Conservation (phyloP, 1,284 basidiomycete species). For the Ceratobasidium sp. region DNA sequence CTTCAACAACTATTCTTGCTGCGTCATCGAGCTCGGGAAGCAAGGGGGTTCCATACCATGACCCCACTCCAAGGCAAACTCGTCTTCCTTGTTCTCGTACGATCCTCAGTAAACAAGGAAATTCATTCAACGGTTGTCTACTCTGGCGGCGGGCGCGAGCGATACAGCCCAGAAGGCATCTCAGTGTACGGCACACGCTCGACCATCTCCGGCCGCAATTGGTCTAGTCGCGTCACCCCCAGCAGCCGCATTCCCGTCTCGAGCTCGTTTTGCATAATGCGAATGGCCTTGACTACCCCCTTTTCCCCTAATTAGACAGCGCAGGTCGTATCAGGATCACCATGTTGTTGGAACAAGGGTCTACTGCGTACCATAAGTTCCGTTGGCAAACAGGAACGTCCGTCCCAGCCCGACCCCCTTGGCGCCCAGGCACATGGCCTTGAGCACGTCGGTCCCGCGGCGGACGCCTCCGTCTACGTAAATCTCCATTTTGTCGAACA, state of each 20-base stretch:
- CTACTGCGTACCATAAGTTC: slow-evolving; percentile 55
- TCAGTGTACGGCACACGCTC: slow-evolving; percentile 36
- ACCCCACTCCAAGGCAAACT: too few relatives aligned
- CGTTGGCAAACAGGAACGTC: slow-evolving; percentile 63
- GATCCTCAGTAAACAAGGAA: slow-evolving; percentile 20
- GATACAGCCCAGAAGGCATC: slow-evolving; percentile 38
- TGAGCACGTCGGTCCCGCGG: slow-evolving; percentile 64
- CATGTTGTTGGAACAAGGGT: not conserved
- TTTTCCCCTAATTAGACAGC: slow-evolving; percentile 55
- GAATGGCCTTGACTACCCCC: slow-evolving; percentile 60
- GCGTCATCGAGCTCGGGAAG: too few relatives aligned
- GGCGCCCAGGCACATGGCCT: slow-evolving; percentile 65
- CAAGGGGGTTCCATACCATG: too few relatives aligned
- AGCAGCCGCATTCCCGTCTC: slow-evolving; percentile 62
- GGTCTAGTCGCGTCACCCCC: slow-evolving; percentile 58
- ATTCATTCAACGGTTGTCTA: slow-evolving; percentile 37
- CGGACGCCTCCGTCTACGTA: slow-evolving; percentile 66
- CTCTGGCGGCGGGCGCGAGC: slow-evolving; percentile 25
- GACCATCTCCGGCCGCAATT: slow-evolving; percentile 63
- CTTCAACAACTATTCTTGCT: too few relatives aligned
- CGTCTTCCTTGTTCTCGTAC: slow-evolving; percentile 13
- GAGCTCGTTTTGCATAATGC: slow-evolving; percentile 60
- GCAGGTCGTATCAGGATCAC: slow-evolving; percentile 27
- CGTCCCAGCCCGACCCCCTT: slow-evolving; percentile 66
- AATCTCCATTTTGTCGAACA: slow-evolving; percentile 62